Conservation (phyloP, 441 rosid genomes). For the Breynia disticha region DNA sequence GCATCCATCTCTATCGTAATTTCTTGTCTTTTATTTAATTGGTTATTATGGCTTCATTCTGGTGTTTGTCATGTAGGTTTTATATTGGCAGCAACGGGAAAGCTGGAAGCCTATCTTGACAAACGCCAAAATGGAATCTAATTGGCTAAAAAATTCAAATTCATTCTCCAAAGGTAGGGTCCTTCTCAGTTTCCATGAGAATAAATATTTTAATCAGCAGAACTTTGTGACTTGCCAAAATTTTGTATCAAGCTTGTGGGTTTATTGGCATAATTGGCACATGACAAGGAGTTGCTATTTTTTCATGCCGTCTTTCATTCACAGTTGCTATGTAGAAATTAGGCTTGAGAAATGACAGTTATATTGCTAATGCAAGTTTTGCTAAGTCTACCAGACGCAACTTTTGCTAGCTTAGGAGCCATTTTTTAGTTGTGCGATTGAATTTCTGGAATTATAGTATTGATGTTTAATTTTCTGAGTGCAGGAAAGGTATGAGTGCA, state of each 20-base stretch:
- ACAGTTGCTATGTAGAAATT: too few species aligned
- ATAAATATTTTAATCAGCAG: background rate
- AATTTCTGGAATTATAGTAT: too few species aligned
- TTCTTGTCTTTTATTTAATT: background rate
- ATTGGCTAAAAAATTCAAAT: conserved; percentile 12
- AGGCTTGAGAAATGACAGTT: too few species aligned
- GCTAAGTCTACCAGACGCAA: too few species aligned
- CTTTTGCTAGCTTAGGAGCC: too few species aligned
- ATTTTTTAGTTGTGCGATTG: background rate
- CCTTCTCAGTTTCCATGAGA: background rate
- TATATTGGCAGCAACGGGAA: conserved; percentile 65
- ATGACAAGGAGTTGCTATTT: too few species aligned
- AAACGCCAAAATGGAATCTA: conserved; percentile 39
- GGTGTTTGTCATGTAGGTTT: conserved; percentile 41
- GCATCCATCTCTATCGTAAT: background rate
- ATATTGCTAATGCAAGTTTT: too few species aligned
- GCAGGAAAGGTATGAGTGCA: background rate
- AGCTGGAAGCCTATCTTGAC: conserved; percentile 50
- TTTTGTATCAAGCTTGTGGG: too few species aligned
- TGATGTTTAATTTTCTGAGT: background rate
- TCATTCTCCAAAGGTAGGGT: conserved; percentile 13
- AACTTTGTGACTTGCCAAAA: too few species aligned
- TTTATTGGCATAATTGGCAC: too few species aligned
- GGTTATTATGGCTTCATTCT: background rate
- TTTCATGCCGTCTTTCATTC: too few species aligned